Conservation (phyloP, 2,329 filamentous ascomycete genomes). For the Fusarium papillatum region DNA sequence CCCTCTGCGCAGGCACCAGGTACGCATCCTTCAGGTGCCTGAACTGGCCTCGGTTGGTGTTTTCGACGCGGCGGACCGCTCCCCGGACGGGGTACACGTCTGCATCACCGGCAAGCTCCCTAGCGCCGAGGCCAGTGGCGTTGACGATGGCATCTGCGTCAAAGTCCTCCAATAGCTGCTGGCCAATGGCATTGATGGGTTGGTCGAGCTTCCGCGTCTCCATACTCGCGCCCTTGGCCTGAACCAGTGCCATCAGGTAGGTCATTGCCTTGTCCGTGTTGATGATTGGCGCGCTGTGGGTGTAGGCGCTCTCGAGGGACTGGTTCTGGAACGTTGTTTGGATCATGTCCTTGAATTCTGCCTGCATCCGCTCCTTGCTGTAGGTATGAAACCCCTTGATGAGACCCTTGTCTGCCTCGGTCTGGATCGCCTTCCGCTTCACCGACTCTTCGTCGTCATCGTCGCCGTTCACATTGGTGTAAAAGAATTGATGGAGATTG, state of each 20-base stretch:
- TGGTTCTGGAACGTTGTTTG: slow-evolving; percentile 1
- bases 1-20: slow-evolving; percentile 4
- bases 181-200: background rate
- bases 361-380: background rate
- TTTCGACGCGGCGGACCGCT: slow-evolving; percentile 6
- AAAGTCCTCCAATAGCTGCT: background rate
- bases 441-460: background rate
- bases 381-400: slow-evolving; percentile 2
- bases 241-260: background rate
- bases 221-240: slow-evolving; percentile 4
- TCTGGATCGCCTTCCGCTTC: background rate
- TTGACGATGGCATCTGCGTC: slow-evolving; percentile 5
- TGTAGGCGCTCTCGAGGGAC: slow-evolving; percentile 5
- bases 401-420: background rate
- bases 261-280: slow-evolving; percentile 12
- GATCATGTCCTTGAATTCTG: slow-evolving; percentile 3
- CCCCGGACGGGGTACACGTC: background rate
- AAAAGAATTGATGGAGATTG: background rate
- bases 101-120: background rate
- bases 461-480: slow-evolving; percentile 3
- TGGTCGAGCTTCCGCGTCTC: background rate
- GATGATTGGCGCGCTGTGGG: slow-evolving; percentile 6
- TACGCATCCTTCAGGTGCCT: slow-evolving; percentile 1
- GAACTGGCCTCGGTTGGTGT: slow-evolving; percentile 1
- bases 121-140: background rate